Conservation (phyloP, 305 asterid species). For the Nicotiana rustica region DNA sequence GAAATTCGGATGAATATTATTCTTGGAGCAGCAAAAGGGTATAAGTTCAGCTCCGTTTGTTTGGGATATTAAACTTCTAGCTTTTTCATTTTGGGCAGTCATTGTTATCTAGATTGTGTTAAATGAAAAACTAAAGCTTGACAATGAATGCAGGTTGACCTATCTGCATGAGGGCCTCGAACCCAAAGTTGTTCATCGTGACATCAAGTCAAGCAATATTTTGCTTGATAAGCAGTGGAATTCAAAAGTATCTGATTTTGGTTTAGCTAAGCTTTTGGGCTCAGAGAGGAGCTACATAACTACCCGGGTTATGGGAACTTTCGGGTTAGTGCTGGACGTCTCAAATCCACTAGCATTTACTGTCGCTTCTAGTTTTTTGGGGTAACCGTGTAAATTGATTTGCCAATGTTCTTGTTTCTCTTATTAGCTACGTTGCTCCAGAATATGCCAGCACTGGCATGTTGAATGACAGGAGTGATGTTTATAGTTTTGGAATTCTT, state of each 20-base stretch:
- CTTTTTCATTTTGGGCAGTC: not conserved
- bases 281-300: slow-evolving; percentile 85
- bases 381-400: slow-evolving; percentile 13
- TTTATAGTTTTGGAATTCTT: slow-evolving; percentile 89
- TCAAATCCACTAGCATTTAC: slow-evolving; percentile 10
- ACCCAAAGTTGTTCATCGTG: slow-evolving; percentile 96
- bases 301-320: slow-evolving; percentile 95
- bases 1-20: slow-evolving; percentile 85
- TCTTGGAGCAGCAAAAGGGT: slow-evolving; percentile 95
- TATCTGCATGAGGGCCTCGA: slow-evolving; percentile 96
- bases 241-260: slow-evolving; percentile 92
- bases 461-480: slow-evolving; percentile 94
- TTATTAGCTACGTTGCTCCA: slow-evolving; percentile 83
- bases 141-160: slow-evolving; percentile 59
- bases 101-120: not conserved
- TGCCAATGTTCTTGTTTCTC: slow-evolving; percentile 23
- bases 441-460: slow-evolving; percentile 94
- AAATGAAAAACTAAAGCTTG: slow-evolving; percentile 31
- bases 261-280: slow-evolving; percentile 87
- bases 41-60: slow-evolving; percentile 28
- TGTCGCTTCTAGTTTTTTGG: slow-evolving; percentile 3
- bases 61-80: not conserved
- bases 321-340: slow-evolving; percentile 63
- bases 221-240: slow-evolving; percentile 79
- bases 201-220: slow-evolving; percentile 90